Percentiles rank a stretch among this genome's conserved stretches.
phyloP scores from a whole-genome alignment of 805 yeast species.

The Ogataea angusta region DNA sequence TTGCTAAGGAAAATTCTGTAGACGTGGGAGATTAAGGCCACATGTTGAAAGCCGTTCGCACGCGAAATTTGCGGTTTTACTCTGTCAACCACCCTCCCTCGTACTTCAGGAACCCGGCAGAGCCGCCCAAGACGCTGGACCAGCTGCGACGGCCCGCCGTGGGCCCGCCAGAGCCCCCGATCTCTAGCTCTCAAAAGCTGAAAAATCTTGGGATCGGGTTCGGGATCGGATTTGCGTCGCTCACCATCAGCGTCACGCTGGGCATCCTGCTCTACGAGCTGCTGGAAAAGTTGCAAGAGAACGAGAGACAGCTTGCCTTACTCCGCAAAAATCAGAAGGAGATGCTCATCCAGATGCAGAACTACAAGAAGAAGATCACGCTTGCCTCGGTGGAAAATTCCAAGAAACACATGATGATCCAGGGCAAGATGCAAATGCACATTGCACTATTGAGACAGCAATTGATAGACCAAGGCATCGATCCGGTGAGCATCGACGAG shows the following conservation, averaged over 20 bases:
- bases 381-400: constrained; percentile 51
- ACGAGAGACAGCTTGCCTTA: constrained; percentile 24
- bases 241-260: constrained; percentile 14
- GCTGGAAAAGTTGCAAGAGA: constrained; percentile 23
- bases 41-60: constrained; percentile 3
- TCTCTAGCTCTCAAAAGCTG: constrained; percentile 6
- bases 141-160: constrained; percentile 10
- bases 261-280: constrained; percentile 12
- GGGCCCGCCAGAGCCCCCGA: background rate
- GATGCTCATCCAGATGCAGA: constrained; percentile 47
- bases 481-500: constrained; percentile 54
- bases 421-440: constrained; percentile 62
- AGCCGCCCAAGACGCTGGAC: constrained; percentile 32
- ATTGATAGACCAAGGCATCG: constrained; percentile 50
- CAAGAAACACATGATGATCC: constrained; percentile 43
- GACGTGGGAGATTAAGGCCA: background rate
- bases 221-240: constrained; percentile 17
- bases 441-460: constrained; percentile 64
- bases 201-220: constrained; percentile 16
- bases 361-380: constrained; percentile 50
- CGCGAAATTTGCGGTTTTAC: constrained; percentile 6
- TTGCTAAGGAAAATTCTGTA: background rate
- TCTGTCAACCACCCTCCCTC: constrained; percentile 20
- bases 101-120: constrained; percentile 22
- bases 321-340: constrained; percentile 29